These are phyloP conservation scores for Paspalum vaginatum DNA, from an alignment of 176 grass and related monocot genomes.

Conservation along the genomic window DNA sequence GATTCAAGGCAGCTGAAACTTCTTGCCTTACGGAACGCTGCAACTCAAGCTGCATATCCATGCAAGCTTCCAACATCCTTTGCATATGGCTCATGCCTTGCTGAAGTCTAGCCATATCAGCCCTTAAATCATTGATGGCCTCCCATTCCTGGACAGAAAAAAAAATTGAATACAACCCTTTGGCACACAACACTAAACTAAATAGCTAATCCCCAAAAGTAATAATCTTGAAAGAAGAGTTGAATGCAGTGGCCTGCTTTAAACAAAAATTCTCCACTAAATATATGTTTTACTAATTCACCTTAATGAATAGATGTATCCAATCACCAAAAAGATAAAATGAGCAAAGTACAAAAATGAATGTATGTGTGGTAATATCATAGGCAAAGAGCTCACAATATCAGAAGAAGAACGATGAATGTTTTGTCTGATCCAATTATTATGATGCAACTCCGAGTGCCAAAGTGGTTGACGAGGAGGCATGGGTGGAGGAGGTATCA, in stretches of 20 bases:
- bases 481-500: slow-evolving; percentile 78
- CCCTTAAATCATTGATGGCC: slow-evolving; percentile 90
- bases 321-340: slow-evolving; percentile 14
- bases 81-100: slow-evolving; percentile 97
- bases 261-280: background rate
- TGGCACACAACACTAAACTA: background rate
- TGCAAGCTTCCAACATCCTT: slow-evolving; percentile 94
- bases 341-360: background rate
- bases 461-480: slow-evolving; percentile 78
- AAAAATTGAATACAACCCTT: slow-evolving; percentile 19
- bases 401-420: slow-evolving; percentile 74
- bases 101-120: slow-evolving; percentile 91
- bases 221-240: slow-evolving; percentile 11
- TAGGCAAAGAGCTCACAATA: slow-evolving; percentile 65
- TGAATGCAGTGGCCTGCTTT: background rate
- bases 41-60: slow-evolving; percentile 99
- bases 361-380: background rate
- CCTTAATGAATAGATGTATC: background rate
- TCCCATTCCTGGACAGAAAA: slow-evolving; percentile 92
- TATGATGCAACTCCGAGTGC: slow-evolving; percentile 74
- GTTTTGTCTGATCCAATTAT: slow-evolving; percentile 86
- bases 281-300: background rate
- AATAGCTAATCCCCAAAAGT: background rate
- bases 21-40: slow-evolving; percentile 96
- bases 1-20: slow-evolving; percentile 96